These are phyloP conservation scores for Arthrobotrys conoides DNA, from an alignment of 2,329 filamentous ascomycete species.

Conservation along the genomic window DNA sequence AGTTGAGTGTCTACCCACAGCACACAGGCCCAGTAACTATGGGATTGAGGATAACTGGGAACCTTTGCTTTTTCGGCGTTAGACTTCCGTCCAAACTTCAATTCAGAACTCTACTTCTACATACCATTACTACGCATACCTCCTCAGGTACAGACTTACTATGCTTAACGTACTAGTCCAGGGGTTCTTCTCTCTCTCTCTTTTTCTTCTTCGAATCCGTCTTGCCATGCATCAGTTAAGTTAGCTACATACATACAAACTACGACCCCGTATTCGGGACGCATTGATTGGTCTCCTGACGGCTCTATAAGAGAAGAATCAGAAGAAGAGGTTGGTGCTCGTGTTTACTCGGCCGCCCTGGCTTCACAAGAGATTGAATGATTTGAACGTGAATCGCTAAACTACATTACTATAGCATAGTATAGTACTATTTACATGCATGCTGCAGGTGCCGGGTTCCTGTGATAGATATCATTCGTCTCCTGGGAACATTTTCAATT, in stretches of 20 bases:
- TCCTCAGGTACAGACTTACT: too few relatives aligned
- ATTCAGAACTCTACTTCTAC: not conserved
- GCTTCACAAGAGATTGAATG: constrained; percentile 28
- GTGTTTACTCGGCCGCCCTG: constrained; percentile 29
- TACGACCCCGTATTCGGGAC: too few relatives aligned
- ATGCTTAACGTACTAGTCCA: constrained; percentile 9
- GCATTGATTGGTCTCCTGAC: too few relatives aligned
- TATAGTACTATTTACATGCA: not conserved
- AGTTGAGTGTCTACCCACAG: too few relatives aligned
- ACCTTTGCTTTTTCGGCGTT: constrained; percentile 53
- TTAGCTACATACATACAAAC: too few relatives aligned
- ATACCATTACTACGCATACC: too few relatives aligned
- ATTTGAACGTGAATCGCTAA: constrained; percentile 4
- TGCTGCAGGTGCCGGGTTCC: constrained; percentile 26
- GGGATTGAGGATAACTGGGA: not conserved
- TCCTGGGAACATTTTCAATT: not conserved
- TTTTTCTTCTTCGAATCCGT: not conserved
- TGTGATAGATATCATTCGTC: constrained; percentile 32
- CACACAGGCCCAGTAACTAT: too few relatives aligned
- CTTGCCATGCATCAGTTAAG: too few relatives aligned
- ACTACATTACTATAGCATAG: constrained; percentile 14
- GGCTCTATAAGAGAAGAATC: too few relatives aligned
- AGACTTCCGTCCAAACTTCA: constrained; percentile 58
- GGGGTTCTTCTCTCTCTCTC: constrained; percentile 7
- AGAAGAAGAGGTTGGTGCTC: not conserved